Evolutionary conservation across 2,329 filamentous ascomycete species (phyloP).

Genomic region (Paraphaeosphaeria sporulosa): DNA sequence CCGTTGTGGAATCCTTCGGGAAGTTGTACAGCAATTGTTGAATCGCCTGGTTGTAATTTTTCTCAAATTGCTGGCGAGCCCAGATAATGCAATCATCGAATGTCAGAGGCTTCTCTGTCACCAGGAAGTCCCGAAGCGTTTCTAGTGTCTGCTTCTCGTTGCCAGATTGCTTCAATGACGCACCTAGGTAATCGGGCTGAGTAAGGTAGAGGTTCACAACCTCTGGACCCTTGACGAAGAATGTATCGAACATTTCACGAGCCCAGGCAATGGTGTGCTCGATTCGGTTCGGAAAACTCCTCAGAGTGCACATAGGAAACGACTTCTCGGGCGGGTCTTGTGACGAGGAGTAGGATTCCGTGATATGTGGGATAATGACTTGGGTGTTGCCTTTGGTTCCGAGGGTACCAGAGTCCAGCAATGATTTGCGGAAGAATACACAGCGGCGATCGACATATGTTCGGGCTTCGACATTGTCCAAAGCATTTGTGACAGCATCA

Average conservation of each 20-base stretch:
- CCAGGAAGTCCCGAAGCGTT: slow-evolving; percentile 86
- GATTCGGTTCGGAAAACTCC: slow-evolving; percentile 97
- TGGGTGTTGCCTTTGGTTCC: slow-evolving; percentile 99
- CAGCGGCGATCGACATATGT: slow-evolving; percentile 96
- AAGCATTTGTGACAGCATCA: slow-evolving; percentile 93
- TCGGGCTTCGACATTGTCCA: slow-evolving; percentile 96
- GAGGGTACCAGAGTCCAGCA: slow-evolving; percentile 96
- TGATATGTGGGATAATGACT: slow-evolving; percentile 87
- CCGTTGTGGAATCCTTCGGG: slow-evolving; percentile 90
- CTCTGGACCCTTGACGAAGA: slow-evolving; percentile 92
- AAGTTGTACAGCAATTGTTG: slow-evolving; percentile 97
- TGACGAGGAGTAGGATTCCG: slow-evolving; percentile 96
- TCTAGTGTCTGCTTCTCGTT: slow-evolving; percentile 95
- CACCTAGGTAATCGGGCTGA: slow-evolving; percentile 88
- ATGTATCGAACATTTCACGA: slow-evolving; percentile 92
- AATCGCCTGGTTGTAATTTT: slow-evolving; percentile 95
- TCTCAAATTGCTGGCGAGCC: slow-evolving; percentile 93
- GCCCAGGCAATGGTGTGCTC: slow-evolving; percentile 99
- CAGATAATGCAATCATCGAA: slow-evolving; percentile 98
- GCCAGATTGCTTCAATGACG: slow-evolving; percentile 87
- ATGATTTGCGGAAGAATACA: slow-evolving; percentile 96
- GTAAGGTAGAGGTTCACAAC: slow-evolving; percentile 93
- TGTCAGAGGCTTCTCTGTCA: slow-evolving; percentile 86
- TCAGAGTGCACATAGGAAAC: slow-evolving; percentile 97
- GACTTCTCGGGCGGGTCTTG: slow-evolving; percentile 98